Evolutionary conservation across 176 grass and related monocot species (phyloP), one percentile per base, ranked within the genome.

Genomic region (Leersia perrieri): DNA sequence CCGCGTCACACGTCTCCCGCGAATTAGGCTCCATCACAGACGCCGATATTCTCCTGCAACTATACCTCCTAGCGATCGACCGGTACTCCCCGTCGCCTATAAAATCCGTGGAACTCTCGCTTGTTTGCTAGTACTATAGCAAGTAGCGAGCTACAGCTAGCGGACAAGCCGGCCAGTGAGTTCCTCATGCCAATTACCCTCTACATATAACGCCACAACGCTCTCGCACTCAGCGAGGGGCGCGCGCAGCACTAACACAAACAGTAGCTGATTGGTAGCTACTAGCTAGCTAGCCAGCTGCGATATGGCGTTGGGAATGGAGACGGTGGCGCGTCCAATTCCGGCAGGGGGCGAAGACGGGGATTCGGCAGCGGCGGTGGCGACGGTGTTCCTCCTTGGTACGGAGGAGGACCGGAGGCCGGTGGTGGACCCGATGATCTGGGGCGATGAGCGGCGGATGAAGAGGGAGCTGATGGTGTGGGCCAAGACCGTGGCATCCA

Each of bases 401-500:
- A 23, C 66, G 3, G 64, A 84, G 3, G 57, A 34, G 45, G 81
- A 63, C 9, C 23, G 11, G 31, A n/a, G n/a, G n/a, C n/a, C n/a
- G n/a, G n/a, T 55, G 16, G 66, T 96, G 70, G 88, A 96, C 30
- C 83, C 74, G 40, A 25, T 60, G 63, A 70, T 95, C 20, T 96
- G 82, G 90, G 41, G 53, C 27, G 85, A 96, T 65, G 88, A 96
- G 55, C 31, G 92, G 87, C 78, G 82, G 77, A 78, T 96, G 93
- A 93, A 96, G 85, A 83, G 68, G 71, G 88, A 93, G 85, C 84
- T 93, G 30, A 36, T 96, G 47, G 88, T 72, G 1, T 96, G 90
- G 93, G 88, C 93, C 14, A 96, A 92, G 88, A 85, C 88, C 20
- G 93, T 96, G 5, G 93, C 72, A 2, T 87, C 85, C 85, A 90